phyloP scores from a whole-genome alignment of 805 yeast species.

The Candida insectalens region DNA sequence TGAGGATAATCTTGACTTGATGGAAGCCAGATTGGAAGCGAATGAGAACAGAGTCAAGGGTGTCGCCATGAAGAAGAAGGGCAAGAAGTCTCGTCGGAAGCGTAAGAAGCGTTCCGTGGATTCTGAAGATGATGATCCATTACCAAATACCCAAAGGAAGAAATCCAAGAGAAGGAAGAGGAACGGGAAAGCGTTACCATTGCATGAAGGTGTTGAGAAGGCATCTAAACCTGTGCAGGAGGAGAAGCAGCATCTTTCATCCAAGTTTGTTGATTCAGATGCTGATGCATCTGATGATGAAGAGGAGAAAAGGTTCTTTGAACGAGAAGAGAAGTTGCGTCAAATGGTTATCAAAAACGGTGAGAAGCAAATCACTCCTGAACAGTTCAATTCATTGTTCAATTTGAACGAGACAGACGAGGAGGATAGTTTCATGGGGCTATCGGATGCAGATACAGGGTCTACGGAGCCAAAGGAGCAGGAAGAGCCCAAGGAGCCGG shows the following conservation, averaged over 20 bases:
- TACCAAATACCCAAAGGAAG: slow-evolving; percentile 4
- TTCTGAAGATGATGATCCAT: slow-evolving; percentile 10
- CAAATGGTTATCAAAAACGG: slow-evolving; percentile 16
- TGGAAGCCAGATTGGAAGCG: slow-evolving; percentile 24
- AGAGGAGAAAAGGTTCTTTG: slow-evolving; percentile 41
- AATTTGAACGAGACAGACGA: slow-evolving; percentile 4
- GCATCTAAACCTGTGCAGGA: slow-evolving; percentile 2
- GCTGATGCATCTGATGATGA: slow-evolving; percentile 60
- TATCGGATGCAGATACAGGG: background rate
- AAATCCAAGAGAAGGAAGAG: slow-evolving; percentile 8
- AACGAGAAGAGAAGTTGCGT: slow-evolving; percentile 42
- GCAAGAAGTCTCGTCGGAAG: slow-evolving; percentile 6
- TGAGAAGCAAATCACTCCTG: slow-evolving; percentile 18
- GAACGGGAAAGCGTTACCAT: slow-evolving; percentile 3
- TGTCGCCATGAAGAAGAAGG: slow-evolving; percentile 13
- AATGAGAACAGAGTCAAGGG: slow-evolving; percentile 14
- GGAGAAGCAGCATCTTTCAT: slow-evolving; percentile 28
- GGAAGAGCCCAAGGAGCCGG: background rate
- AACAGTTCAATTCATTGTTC: slow-evolving; percentile 14
- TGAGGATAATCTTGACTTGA: slow-evolving; percentile 27
- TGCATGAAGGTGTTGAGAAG: slow-evolving; percentile 6
- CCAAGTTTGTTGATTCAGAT: slow-evolving; percentile 47
- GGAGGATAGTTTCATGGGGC: background rate
- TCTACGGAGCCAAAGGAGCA: background rate
- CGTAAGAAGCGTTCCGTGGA: slow-evolving; percentile 5